A percentile compares a stretch with the other conserved stretches of the same genome.
phyloP scores from a whole-genome alignment of 2,329 filamentous ascomycete species.

The Paracoccidioides lutzii region DNA sequence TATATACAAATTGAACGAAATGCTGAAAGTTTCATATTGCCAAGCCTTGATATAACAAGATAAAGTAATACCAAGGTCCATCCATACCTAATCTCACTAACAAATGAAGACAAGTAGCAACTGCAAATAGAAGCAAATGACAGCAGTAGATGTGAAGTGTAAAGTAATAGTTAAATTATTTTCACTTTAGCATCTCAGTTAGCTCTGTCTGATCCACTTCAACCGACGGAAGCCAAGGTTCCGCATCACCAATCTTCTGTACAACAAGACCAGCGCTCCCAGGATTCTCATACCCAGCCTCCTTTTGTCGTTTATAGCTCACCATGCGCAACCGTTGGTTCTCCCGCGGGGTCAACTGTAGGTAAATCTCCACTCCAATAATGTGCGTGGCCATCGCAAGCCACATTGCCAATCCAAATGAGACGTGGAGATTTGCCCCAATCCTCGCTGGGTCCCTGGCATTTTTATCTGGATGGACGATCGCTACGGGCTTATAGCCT shows the following conservation, averaged over 20 bases:
- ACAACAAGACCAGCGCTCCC: constrained; percentile 36
- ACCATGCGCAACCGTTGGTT: constrained; percentile 42
- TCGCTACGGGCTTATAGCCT: neutral
- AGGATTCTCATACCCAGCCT: constrained; percentile 40
- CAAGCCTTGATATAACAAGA: no score
- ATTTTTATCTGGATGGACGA: constrained; percentile 10
- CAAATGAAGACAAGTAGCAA: no score
- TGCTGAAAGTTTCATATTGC: no score
- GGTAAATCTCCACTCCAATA: constrained; percentile 37
- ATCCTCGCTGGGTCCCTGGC: constrained; percentile 17
- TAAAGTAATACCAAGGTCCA: no score
- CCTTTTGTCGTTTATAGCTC: constrained; percentile 44
- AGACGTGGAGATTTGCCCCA: constrained; percentile 34
- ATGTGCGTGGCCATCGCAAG: constrained; percentile 41
- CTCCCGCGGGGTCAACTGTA: constrained; percentile 43
- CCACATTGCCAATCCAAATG: constrained; percentile 44
- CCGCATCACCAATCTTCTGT: constrained; percentile 30
- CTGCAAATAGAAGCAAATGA: no score
- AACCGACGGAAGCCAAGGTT: constrained; percentile 6
- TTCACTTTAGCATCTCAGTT: neutral
- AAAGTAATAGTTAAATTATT: neutral
- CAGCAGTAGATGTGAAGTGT: no score
- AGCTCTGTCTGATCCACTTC: neutral
- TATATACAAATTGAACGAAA: no score
- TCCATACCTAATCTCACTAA: no score